Evolutionary conservation across 2,329 filamentous ascomycete genomes (phyloP).

Genomic region (Sphaerulina populicola): DNA sequence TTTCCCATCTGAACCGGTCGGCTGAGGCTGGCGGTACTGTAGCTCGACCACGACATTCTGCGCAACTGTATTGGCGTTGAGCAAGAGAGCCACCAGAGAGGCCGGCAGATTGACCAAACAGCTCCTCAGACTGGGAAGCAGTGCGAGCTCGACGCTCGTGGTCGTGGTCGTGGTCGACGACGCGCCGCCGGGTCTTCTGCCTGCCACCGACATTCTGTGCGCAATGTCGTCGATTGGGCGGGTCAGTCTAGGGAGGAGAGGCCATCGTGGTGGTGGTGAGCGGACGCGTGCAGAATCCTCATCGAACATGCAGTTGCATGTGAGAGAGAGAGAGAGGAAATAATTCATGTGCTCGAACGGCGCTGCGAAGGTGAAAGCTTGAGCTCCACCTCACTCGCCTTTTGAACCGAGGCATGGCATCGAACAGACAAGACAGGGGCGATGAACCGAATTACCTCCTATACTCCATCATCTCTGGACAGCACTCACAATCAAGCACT

Average conservation of each 20-base stretch:
- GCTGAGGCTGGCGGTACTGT: conserved; percentile 57
- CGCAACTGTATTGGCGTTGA: conserved; percentile 82
- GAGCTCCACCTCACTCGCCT: conserved; percentile 1
- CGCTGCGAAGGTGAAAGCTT: conserved; percentile 16
- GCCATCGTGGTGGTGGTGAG: conserved; percentile 6
- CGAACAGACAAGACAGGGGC: neutral
- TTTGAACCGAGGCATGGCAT: neutral
- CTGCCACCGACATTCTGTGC: conserved; percentile 13
- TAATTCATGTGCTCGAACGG: conserved; percentile 1
- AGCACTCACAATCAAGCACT: too few relatives aligned
- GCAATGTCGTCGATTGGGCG: conserved; percentile 7
- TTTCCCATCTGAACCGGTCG: conserved; percentile 36
- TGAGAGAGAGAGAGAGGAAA: neutral
- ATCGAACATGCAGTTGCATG: conserved; percentile 6
- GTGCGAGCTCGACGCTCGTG: conserved; percentile 56
- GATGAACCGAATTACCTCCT: too few relatives aligned
- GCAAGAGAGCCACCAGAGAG: conserved; percentile 71
- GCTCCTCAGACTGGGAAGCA: conserved; percentile 75
- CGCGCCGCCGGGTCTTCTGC: conserved; percentile 6
- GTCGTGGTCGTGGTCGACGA: conserved; percentile 1
- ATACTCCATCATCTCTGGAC: too few relatives aligned
- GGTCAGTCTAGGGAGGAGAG: conserved; percentile 4
- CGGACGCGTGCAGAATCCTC: conserved; percentile 4
- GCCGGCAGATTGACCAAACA: conserved; percentile 89
- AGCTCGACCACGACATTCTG: conserved; percentile 97